These are phyloP conservation scores for Aspergillus haitiensis DNA, from an alignment of 495 filamentous ascomycete species.

Conservation along the genomic window DNA sequence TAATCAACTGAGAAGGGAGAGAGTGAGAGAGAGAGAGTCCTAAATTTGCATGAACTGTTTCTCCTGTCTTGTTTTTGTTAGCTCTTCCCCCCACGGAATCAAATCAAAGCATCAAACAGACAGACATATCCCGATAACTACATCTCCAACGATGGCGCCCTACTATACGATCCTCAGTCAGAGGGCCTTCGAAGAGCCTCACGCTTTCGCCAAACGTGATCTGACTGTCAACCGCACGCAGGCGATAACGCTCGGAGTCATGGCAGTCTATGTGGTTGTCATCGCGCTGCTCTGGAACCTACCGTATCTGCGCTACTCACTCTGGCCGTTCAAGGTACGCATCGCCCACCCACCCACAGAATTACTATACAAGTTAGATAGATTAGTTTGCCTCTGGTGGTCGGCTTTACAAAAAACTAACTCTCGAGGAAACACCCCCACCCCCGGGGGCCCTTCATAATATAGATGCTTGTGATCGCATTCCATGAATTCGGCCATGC, in stretches of 20 bases:
- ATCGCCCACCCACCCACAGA: background rate
- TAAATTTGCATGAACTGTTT: background rate
- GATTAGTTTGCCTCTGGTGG: no score
- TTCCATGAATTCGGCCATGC: constrained; percentile 85
- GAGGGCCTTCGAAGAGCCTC: constrained; percentile 30
- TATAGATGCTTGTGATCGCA: constrained; percentile 75
- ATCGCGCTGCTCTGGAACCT: constrained; percentile 79
- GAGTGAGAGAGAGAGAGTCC: background rate
- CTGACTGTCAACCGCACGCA: constrained; percentile 70
- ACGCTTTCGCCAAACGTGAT: constrained; percentile 45
- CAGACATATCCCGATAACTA: background rate
- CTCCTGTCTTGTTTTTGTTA: background rate
- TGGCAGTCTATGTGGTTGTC: constrained; percentile 67
- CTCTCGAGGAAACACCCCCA: background rate
- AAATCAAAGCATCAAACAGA: no score
- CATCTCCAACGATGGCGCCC: constrained; percentile 34
- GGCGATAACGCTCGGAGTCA: constrained; percentile 68
- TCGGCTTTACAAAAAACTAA: background rate
- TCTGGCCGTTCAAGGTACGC: constrained; percentile 82
- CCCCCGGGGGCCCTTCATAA: background rate
- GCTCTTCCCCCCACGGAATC: no score
- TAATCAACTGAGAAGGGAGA: constrained; percentile 2
- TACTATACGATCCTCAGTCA: constrained; percentile 29
- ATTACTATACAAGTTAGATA: background rate
- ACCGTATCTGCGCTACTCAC: constrained; percentile 67